Evolutionary conservation across 192 early-diverging fungal species (phyloP), one percentile per base, ranked within the genome.

Genomic region (Coemansia aciculifera): DNA sequence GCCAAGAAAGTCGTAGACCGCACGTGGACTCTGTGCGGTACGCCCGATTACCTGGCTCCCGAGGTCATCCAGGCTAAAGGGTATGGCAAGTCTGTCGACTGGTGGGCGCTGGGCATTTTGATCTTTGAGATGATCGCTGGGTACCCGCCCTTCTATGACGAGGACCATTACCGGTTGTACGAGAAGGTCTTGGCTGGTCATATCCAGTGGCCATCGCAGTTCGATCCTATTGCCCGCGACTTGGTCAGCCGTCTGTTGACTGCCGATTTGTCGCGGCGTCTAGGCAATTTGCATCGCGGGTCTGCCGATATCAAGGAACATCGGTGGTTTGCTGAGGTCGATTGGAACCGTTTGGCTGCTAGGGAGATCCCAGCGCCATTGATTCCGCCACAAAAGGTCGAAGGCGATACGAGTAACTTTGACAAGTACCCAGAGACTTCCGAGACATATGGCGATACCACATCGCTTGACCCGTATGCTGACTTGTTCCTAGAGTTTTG

Each of bases 371-470:
- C 11, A 51, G 89, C 95, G 23, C 95, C 95, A 15, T 94, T 96
- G 75, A 83, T 92, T 42, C 97, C 97, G 23, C 88, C 88, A 32
- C 80, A 95, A 40, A 80, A 79, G 60, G 88, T 90, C 43, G 90
- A 92, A 10, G 96, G 96, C 40, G 97, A 99, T 77, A 95, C 97
- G 5, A 86, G 94, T 69, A 97, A 99, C 81, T 99, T 99, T 88
- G 97, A 98, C 87, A 91, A 88, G 77, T 98, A 98, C 84, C 93
- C 95, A 5, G 97, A 99, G 75, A 91, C 95, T 61, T 77, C 87
- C 19, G 95, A 96, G 70, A 90, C 88, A 13, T 99, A 99, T 77
- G 97, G 95, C 37, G 75, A 83, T 23, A 77, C 84, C 32, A 81
- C 78, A 42, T 82, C 86, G 6, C 85, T 87, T 44, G 92, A 95